phyloP scores from a whole-genome alignment of 768 basidiomycete species.

The Pilatotrama ljubarskyi region DNA sequence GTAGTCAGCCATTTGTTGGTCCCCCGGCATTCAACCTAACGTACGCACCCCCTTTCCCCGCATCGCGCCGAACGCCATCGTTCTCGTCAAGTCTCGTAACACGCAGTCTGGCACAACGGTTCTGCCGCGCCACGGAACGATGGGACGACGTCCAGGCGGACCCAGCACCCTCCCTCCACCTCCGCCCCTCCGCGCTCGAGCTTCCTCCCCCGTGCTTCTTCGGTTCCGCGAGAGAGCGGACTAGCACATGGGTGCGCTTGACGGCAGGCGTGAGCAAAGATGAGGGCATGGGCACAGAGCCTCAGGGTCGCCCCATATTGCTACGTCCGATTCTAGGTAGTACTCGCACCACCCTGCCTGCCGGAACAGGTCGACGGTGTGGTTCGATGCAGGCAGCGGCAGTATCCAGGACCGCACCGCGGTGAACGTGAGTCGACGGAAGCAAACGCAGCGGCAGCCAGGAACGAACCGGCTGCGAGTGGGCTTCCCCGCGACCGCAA shows the following conservation, averaged over 20 bases:
- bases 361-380: neutral
- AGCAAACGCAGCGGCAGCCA: no score
- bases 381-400: neutral
- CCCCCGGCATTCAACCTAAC: no score
- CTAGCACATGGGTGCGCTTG: no score
- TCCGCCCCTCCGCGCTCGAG: neutral
- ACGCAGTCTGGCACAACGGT: neutral
- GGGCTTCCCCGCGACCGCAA: no score
- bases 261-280: neutral
- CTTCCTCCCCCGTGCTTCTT: no score
- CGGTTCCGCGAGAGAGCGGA: neutral
- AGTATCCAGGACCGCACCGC: no score
- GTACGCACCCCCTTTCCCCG: neutral
- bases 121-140: slow-evolving; percentile 1
- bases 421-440: no score
- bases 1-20: no score
- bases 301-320: neutral
- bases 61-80: neutral
- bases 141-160: neutral
- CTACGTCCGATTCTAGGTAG: neutral
- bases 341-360: neutral
- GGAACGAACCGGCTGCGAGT: no score
- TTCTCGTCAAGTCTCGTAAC: neutral
- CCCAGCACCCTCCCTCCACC: neutral
- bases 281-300: neutral